A percentile compares a stretch with the other conserved stretches of the same genome.
Evolutionary conservation across 306 rosid species (phyloP).

Genomic region (Prunus padus): DNA sequence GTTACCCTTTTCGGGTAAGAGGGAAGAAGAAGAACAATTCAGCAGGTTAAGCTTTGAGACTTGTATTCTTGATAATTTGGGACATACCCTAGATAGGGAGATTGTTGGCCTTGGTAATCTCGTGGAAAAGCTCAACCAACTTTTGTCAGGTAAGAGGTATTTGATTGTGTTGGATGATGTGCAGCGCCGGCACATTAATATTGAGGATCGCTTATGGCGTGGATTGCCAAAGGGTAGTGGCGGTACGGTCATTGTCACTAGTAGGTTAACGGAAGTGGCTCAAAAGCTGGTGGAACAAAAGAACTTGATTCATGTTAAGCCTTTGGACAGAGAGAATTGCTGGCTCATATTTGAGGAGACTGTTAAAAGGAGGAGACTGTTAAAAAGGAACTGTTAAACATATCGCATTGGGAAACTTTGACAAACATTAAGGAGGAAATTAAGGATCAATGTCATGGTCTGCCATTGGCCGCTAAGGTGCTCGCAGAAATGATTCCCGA

Average conservation of each 20-base stretch:
- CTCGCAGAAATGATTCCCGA: constrained; percentile 12
- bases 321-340: neutral
- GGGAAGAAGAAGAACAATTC: neutral
- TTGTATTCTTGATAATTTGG: neutral
- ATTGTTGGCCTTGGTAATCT: neutral
- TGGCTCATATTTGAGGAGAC: neutral
- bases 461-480: constrained; percentile 5
- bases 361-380: neutral
- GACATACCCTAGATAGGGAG: neutral
- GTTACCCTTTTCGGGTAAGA: neutral
- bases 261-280: constrained; percentile 1
- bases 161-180: constrained; percentile 16
- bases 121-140: neutral
- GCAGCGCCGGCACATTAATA: neutral
- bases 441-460: constrained; percentile 7
- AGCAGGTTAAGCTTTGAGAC: neutral
- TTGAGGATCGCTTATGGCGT: neutral
- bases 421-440: neutral
- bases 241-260: constrained; percentile 8
- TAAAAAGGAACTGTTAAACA: neutral
- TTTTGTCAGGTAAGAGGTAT: neutral
- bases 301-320: neutral
- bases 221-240: neutral
- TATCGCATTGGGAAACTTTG: neutral
- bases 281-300: neutral